Base-by-base conservation (phyloP, 805 yeast genomes). In the Candida yuanshanica region DNA sequence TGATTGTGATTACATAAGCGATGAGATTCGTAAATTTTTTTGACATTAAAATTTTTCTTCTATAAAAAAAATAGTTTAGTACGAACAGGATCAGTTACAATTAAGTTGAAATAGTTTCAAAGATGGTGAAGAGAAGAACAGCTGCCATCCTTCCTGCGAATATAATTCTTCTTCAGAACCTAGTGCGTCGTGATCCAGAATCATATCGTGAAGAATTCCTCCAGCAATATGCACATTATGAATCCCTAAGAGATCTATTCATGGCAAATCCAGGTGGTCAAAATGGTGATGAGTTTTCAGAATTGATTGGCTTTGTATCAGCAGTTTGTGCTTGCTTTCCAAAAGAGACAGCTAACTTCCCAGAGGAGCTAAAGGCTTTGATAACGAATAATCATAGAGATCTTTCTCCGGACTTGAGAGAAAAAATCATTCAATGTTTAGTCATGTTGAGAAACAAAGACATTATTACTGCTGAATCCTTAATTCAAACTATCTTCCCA, bases 291-390 rank as follows among this genome's bases (percentile, higher is more conserved):
- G 56, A 55, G 34, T 85, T 93, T 58, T 76, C 76, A 9, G 98
- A 90, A 49, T 69, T 90, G 46, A 79, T 93, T 41, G 95, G 96
- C 0, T 91, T 93, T 58, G 82, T 93, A 35, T 75, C 95, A 14
- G 97, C 95, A 35, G 96, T 93, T 37, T 87, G 96, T 58, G 66
- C 77, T 11, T 89, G 96, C 52, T 93, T 81, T 58, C 96, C 97
- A 6, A 78, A 82, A 47, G 95, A 91, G 51, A 91, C 99, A 1
- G 78, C 77, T 4, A 73, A 71, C 31, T 93, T 87, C 57, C 97
- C 99, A 1, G 72, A 75, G 14, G 98, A 91, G 56, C 65, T 93
- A 51, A 79, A 79, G 51, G 69, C 69, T 27, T 66, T 93, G 44
- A 66, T 93, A 27, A 56, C 75, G 7, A 82, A 77, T 45, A 86